Evolutionary conservation across 352 stramenopile species (phyloP).

Genomic region (Salisapilia sapeloensis): DNA sequence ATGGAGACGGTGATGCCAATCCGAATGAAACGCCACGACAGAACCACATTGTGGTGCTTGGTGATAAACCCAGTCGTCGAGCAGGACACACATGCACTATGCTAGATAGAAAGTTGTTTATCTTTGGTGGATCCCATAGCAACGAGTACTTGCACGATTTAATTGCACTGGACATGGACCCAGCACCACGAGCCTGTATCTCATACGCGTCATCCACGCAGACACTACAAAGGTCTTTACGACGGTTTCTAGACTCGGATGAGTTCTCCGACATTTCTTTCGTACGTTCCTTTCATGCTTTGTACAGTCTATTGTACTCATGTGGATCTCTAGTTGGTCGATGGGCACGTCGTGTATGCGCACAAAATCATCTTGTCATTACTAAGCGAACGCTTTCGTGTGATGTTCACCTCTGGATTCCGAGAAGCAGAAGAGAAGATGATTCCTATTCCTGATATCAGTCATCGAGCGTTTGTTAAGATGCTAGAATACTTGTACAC

Average conservation of each 20-base stretch:
- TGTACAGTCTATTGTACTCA: slow-evolving; percentile 1
- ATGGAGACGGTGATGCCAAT: slow-evolving; percentile 18
- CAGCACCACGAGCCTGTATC: slow-evolving; percentile 67
- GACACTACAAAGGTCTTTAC: slow-evolving; percentile 56
- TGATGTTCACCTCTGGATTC: slow-evolving; percentile 91
- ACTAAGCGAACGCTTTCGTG: slow-evolving; percentile 86
- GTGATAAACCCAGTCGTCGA: slow-evolving; percentile 70
- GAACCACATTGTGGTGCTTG: slow-evolving; percentile 73
- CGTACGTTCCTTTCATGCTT: slow-evolving; percentile 12
- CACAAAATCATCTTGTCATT: slow-evolving; percentile 90
- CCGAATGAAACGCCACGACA: slow-evolving; percentile 46
- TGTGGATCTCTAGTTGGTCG: slow-evolving; percentile 45
- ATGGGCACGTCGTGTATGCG: slow-evolving; percentile 83
- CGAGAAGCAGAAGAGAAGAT: slow-evolving; percentile 60
- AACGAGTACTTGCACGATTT: slow-evolving; percentile 92
- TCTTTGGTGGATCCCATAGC: slow-evolving; percentile 88
- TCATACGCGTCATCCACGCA: slow-evolving; percentile 47
- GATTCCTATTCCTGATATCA: slow-evolving; percentile 84
- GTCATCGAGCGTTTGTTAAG: slow-evolving; percentile 80
- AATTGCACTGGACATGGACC: slow-evolving; percentile 90
- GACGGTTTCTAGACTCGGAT: slow-evolving; percentile 83
- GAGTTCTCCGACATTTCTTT: slow-evolving; percentile 94
- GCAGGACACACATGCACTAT: slow-evolving; percentile 91
- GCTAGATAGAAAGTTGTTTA: slow-evolving; percentile 84
- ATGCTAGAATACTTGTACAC: slow-evolving; percentile 94